Evolutionary conservation across 495 filamentous ascomycete species (phyloP).

Genomic region (Annulohypoxylon maeteangense): DNA sequence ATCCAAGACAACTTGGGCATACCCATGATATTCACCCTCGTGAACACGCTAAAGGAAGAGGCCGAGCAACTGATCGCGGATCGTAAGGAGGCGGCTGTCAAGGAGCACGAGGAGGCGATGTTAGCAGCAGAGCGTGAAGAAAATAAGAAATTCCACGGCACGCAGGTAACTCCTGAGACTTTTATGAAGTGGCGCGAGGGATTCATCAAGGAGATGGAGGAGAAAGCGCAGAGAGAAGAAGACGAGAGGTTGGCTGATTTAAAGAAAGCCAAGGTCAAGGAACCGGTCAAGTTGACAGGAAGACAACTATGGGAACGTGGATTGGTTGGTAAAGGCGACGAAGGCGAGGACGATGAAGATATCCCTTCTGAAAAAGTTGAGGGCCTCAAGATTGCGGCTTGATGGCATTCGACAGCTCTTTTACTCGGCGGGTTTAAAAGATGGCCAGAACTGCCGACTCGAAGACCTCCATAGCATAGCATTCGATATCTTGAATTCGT

Average conservation of each 20-base stretch:
- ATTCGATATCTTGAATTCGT: not conserved
- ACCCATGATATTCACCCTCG: conserved; percentile 97
- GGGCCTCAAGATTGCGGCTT: conserved; percentile 70
- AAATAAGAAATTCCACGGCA: conserved; percentile 96
- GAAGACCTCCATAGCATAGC: too few relatives aligned
- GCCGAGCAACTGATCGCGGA: conserved; percentile 82
- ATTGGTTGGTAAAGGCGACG: conserved; percentile 75
- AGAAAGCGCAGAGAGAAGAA: conserved; percentile 67
- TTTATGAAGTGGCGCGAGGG: conserved; percentile 83
- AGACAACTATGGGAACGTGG: conserved; percentile 87
- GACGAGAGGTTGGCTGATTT: conserved; percentile 80
- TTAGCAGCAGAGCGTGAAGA: conserved; percentile 86
- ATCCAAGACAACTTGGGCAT: conserved; percentile 93
- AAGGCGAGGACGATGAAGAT: conserved; percentile 71
- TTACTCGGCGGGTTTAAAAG: too few relatives aligned
- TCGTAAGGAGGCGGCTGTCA: conserved; percentile 68
- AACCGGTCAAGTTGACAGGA: conserved; percentile 74
- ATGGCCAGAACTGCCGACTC: too few relatives aligned
- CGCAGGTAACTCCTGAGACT: conserved; percentile 81
- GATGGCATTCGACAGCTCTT: conserved; percentile 10
- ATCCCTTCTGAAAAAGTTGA: conserved; percentile 67
- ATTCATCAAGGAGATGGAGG: conserved; percentile 85
- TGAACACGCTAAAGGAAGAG: conserved; percentile 84
- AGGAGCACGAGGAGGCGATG: conserved; percentile 71
- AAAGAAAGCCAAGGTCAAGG: conserved; percentile 75